phyloP scores from a whole-genome alignment of 768 basidiomycete species.

The Naganishia onofrii region DNA sequence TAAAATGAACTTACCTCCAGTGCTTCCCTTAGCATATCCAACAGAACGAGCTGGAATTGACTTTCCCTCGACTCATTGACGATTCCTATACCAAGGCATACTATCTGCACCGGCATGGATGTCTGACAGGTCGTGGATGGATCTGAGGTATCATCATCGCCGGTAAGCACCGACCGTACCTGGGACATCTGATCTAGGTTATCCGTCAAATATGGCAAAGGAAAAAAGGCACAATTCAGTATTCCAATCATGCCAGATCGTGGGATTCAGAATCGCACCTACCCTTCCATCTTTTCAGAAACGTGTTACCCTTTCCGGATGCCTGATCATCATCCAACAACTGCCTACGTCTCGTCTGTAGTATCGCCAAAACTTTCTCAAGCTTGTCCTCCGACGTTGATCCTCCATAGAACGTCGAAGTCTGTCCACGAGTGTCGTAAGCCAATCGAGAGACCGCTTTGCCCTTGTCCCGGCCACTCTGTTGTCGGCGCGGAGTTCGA shows the following conservation, averaged over 20 bases:
- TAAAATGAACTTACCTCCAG: background rate
- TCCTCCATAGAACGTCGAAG: background rate
- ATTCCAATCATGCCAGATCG: too few relatives aligned
- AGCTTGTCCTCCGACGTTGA: conserved; percentile 7
- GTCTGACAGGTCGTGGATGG: background rate
- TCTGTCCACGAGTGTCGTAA: background rate
- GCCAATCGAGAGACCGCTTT: background rate
- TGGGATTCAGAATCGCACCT: background rate
- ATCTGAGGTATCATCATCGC: background rate
- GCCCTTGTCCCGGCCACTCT: background rate
- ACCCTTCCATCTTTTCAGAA: conserved; percentile 13
- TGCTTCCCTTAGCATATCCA: conserved; percentile 12
- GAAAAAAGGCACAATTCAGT: background rate
- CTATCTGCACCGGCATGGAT: background rate
- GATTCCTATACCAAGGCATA: conserved; percentile 22
- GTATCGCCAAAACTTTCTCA: conserved; percentile 9
- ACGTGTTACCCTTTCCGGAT: background rate
- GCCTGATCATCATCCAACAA: background rate
- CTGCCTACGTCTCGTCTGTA: conserved; percentile 3
- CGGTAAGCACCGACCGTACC: background rate
- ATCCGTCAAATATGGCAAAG: background rate
- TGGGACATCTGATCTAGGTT: conserved; percentile 6
- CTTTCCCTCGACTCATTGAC: conserved; percentile 16
- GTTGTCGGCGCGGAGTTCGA: background rate
- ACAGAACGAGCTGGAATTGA: conserved; percentile 15